Conservation (phyloP, 176 grass and related monocot species). For the Oryza coarctata region DNA sequence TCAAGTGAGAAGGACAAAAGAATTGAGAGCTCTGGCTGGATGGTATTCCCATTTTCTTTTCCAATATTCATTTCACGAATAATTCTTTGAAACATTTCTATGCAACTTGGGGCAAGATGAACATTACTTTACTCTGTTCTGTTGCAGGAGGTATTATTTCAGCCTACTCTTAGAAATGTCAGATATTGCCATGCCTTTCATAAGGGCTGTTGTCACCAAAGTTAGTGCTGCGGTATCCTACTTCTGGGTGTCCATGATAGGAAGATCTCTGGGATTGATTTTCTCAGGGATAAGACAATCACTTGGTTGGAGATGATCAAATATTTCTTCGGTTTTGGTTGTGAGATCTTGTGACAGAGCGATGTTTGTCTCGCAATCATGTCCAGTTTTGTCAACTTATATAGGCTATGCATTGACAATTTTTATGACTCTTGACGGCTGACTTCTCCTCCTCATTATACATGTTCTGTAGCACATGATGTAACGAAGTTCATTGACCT, state of each 20-base stretch:
- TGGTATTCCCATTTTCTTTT: slow-evolving; percentile 45
- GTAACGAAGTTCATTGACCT: not conserved
- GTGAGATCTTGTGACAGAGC: not conserved
- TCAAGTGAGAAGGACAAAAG: slow-evolving; percentile 79
- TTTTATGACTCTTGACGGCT: not conserved
- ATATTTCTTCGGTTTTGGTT: slow-evolving; percentile 27
- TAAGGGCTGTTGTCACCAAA: slow-evolving; percentile 55
- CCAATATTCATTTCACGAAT: not conserved
- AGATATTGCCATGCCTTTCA: slow-evolving; percentile 76
- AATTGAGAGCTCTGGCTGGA: slow-evolving; percentile 80
- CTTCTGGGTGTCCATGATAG: slow-evolving; percentile 92
- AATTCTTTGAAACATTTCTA: not conserved
- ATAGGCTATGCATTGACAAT: not conserved
- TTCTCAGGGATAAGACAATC: slow-evolving; percentile 84
- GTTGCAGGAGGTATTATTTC: slow-evolving; percentile 91
- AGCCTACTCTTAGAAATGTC: slow-evolving; percentile 85
- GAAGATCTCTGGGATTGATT: slow-evolving; percentile 91
- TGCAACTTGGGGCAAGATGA: not conserved
- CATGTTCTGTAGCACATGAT: not conserved
- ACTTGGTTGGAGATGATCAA: slow-evolving; percentile 73
- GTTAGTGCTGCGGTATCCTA: slow-evolving; percentile 72
- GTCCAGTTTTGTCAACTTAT: not conserved
- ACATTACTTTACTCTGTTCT: slow-evolving; percentile 5
- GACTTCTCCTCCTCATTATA: not conserved
- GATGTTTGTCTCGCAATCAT: slow-evolving; percentile 2